Percentiles rank a stretch among this genome's conserved stretches.
These are phyloP conservation scores for Dentipellis fragilis DNA, from an alignment of 768 basidiomycete species.

Conservation along the genomic window DNA sequence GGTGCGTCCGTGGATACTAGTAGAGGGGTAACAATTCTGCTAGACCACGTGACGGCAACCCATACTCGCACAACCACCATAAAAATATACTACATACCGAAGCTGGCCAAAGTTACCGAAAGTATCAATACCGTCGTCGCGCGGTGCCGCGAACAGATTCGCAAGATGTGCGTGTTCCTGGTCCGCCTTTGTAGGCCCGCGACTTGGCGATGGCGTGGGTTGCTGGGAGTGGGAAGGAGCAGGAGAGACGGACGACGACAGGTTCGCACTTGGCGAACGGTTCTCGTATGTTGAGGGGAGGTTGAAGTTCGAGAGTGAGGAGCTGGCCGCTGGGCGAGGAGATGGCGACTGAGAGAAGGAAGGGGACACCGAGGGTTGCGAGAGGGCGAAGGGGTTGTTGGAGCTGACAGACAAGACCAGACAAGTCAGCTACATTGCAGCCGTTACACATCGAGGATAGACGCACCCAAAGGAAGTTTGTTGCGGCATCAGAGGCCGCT, in stretches of 20 bases:
- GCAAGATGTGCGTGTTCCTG: constrained; percentile 71
- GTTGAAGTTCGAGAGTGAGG: constrained; percentile 47
- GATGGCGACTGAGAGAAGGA: constrained; percentile 21
- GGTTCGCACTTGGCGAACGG: constrained; percentile 29
- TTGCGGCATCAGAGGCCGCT: constrained; percentile 38
- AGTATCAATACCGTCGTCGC: constrained; percentile 88
- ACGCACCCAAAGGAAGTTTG: constrained; percentile 72
- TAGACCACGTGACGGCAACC: not conserved
- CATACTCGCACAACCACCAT: not conserved
- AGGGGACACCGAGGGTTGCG: constrained; percentile 16
- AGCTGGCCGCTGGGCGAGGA: constrained; percentile 21
- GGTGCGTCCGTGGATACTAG: not conserved
- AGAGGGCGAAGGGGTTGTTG: constrained; percentile 87
- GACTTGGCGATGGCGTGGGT: constrained; percentile 12
- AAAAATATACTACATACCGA: constrained; percentile 33
- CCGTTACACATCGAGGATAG: not conserved
- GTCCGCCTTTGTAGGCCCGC: constrained; percentile 39
- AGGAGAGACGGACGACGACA: constrained; percentile 30
- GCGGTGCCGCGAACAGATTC: constrained; percentile 67
- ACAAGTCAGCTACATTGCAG: not conserved
- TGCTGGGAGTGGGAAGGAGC: constrained; percentile 31
- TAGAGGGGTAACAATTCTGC: not conserved
- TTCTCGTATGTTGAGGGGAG: constrained; percentile 56
- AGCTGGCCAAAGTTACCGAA: constrained; percentile 84
- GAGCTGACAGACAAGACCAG: constrained; percentile 38